Evolutionary conservation across 2,329 filamentous ascomycete species (phyloP).

Genomic region (Pestalotiopsis sp.): DNA sequence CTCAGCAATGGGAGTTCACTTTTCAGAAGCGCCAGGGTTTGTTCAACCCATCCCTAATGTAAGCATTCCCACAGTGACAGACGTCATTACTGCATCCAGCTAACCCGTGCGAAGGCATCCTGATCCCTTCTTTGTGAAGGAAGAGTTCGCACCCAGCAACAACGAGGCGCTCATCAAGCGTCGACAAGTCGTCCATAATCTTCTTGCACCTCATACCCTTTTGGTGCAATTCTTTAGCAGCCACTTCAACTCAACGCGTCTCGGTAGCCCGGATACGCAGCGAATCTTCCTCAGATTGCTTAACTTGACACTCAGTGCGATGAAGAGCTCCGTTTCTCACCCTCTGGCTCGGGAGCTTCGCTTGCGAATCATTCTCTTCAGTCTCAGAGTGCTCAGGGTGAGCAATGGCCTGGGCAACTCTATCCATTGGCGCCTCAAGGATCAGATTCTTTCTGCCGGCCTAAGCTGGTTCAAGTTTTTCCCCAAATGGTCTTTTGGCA

Average conservation of each 20-base stretch:
- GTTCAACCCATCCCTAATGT: conserved; percentile 72
- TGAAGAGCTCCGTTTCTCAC: conserved; percentile 71
- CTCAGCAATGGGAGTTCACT: conserved; percentile 86
- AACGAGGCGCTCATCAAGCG: conserved; percentile 71
- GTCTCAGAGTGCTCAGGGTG: conserved; percentile 72
- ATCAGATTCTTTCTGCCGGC: conserved; percentile 82
- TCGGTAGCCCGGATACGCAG: conserved; percentile 80
- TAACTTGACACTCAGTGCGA: conserved; percentile 72
- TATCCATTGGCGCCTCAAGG: conserved; percentile 81
- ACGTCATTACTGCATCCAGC: conserved; percentile 14
- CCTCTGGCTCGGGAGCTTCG: conserved; percentile 90
- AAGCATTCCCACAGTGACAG: conserved; percentile 28
- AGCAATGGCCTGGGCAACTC: conserved; percentile 64
- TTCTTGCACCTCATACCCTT: conserved; percentile 83
- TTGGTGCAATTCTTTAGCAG: conserved; percentile 88
- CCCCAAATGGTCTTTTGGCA: conserved; percentile 92
- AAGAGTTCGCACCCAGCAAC: conserved; percentile 92
- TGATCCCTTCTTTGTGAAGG: conserved; percentile 87
- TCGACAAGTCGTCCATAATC: conserved; percentile 77
- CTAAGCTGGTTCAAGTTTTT: conserved; percentile 85
- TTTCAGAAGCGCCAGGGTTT: conserved; percentile 77
- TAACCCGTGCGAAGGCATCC: conserved; percentile 53
- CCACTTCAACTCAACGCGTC: conserved; percentile 90
- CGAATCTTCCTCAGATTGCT: conserved; percentile 80
- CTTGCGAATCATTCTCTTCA: conserved; percentile 84